These are phyloP conservation scores for Erysimum cheiri DNA, from an alignment of 441 rosid species.

Conservation along the genomic window DNA sequence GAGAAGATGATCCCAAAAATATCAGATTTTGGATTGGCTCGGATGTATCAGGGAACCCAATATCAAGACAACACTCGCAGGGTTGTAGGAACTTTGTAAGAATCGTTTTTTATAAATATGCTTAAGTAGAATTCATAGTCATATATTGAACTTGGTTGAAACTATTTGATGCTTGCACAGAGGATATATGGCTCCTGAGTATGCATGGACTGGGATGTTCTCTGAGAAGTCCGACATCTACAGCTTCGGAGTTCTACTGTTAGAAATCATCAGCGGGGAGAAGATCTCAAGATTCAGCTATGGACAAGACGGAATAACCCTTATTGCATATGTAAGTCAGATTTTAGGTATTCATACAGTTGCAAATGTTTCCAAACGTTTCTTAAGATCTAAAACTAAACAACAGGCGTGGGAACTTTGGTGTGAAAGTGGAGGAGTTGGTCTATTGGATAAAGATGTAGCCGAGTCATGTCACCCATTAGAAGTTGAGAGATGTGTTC, in stretches of 20 bases:
- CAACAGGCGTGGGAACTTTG: slow-evolving; percentile 29
- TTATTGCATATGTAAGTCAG: slow-evolving; percentile 52
- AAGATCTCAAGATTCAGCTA: slow-evolving; percentile 47
- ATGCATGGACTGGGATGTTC: slow-evolving; percentile 54
- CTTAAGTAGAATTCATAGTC: not conserved
- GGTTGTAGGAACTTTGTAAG: slow-evolving; percentile 20
- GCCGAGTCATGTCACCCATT: not conserved
- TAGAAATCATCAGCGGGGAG: slow-evolving; percentile 68
- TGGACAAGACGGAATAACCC: slow-evolving; percentile 43
- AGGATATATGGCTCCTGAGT: slow-evolving; percentile 63
- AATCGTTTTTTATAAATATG: not conserved
- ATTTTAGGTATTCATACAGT: not conserved
- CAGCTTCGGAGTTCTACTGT: slow-evolving; percentile 56
- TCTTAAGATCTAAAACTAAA: not conserved
- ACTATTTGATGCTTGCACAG: slow-evolving; percentile 26
- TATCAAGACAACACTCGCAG: slow-evolving; percentile 3
- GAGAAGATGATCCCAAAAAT: not conserved
- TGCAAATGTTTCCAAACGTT: slow-evolving; percentile 1
- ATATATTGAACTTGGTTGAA: not conserved
- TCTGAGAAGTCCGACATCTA: slow-evolving; percentile 63
- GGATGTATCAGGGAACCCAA: slow-evolving; percentile 2
- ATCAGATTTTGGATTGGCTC: slow-evolving; percentile 25
- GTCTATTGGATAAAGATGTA: slow-evolving; percentile 18
- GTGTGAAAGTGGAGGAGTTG: slow-evolving; percentile 20
- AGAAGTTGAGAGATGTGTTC: slow-evolving; percentile 30